These are phyloP conservation scores for Quillaja saponaria DNA, from an alignment of 306 rosid species.

Conservation along the genomic window DNA sequence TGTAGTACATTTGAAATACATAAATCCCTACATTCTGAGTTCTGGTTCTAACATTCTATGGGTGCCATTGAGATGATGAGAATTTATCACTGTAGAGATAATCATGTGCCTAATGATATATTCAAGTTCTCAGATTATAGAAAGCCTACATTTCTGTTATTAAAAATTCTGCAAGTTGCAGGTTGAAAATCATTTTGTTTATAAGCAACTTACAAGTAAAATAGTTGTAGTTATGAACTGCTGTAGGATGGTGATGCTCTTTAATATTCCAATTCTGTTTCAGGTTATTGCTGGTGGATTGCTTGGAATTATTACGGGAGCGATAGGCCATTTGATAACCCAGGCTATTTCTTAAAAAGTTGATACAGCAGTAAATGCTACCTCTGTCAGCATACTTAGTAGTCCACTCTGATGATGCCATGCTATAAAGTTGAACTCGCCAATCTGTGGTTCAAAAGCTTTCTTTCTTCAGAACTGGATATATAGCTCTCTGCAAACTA, in stretches of 20 bases:
- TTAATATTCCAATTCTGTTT: slow-evolving; percentile 32
- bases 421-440: slow-evolving; percentile 36
- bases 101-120: slow-evolving; percentile 9
- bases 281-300: slow-evolving; percentile 92
- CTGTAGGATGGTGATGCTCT: slow-evolving; percentile 11
- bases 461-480: slow-evolving; percentile 3
- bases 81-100: slow-evolving; percentile 13
- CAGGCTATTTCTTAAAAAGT: slow-evolving; percentile 27
- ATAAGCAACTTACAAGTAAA: neutral
- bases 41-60: neutral
- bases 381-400: slow-evolving; percentile 29
- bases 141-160: slow-evolving; percentile 13
- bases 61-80: slow-evolving; percentile 17
- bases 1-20: slow-evolving; percentile 12
- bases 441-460: slow-evolving; percentile 19
- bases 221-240: neutral
- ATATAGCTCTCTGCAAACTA: slow-evolving; percentile 26
- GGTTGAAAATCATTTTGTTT: slow-evolving; percentile 20
- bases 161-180: slow-evolving; percentile 14
- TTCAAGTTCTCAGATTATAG: slow-evolving; percentile 17
- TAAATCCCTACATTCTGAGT: slow-evolving; percentile 15
- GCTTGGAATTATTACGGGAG: slow-evolving; percentile 68
- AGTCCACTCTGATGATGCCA: slow-evolving; percentile 18
- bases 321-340: slow-evolving; percentile 54
- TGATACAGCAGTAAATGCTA: slow-evolving; percentile 30